These are phyloP conservation scores for Torrubiellomyces zombiae DNA, from an alignment of 2,329 filamentous ascomycete genomes.

Conservation along the genomic window DNA sequence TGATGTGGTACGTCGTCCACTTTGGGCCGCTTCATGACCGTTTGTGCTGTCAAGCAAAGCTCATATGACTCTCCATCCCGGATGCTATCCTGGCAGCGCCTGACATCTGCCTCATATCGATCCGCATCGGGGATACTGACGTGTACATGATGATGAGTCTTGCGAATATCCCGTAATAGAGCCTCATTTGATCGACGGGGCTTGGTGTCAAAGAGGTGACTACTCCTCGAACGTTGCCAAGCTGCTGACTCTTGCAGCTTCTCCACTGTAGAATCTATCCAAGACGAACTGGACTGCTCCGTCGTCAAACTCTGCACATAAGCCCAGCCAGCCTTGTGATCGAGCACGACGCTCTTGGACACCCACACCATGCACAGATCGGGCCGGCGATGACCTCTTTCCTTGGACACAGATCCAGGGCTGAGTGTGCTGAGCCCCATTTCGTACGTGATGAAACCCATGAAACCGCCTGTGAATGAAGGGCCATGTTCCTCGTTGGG, in stretches of 20 bases:
- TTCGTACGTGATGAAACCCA: constrained; percentile 77
- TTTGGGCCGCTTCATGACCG: constrained; percentile 34
- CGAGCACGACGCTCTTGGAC: constrained; percentile 59
- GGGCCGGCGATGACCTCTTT: constrained; percentile 29
- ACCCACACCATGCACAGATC: constrained; percentile 67
- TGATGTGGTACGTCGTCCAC: constrained; percentile 25
- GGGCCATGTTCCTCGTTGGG: constrained; percentile 7
- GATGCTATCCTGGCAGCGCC: constrained; percentile 52
- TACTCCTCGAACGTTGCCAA: constrained; percentile 12
- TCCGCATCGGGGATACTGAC: constrained; percentile 24
- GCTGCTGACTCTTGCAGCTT: constrained; percentile 15
- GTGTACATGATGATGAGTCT: constrained; percentile 5
- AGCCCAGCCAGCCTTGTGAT: constrained; percentile 45
- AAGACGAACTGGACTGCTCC: constrained; percentile 12
- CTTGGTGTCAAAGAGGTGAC: constrained; percentile 2
- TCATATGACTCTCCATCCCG: constrained; percentile 72
- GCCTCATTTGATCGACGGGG: constrained; percentile 6
- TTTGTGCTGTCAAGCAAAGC: constrained; percentile 66
- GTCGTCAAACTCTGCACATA: constrained; percentile 39
- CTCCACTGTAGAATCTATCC: constrained; percentile 14
- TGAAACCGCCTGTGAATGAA: constrained; percentile 67
- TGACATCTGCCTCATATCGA: constrained; percentile 51
- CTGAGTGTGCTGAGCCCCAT: constrained; percentile 40
- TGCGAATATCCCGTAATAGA: constrained; percentile 5
- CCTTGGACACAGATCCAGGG: constrained; percentile 10